Evolutionary conservation across 2,329 filamentous ascomycete genomes (phyloP).

Genomic region (Aspergillus sp.): DNA sequence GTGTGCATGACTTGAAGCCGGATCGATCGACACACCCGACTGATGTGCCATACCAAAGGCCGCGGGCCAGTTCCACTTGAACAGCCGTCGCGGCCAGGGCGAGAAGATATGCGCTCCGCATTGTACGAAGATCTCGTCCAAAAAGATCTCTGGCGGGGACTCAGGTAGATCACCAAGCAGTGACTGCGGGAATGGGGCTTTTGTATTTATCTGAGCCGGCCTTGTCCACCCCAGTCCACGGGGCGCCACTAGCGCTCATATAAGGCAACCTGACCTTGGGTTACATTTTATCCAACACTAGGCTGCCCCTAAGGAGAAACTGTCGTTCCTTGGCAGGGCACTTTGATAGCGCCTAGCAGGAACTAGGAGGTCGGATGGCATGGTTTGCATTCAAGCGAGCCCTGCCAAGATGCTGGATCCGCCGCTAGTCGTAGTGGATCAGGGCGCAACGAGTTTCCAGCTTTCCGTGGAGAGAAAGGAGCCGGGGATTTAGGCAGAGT

Average conservation of each 20-base stretch:
- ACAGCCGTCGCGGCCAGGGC: neutral
- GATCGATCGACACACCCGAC: slow-evolving; percentile 1
- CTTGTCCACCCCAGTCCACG: neutral
- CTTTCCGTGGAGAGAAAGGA: too few species aligned
- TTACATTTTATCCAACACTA: neutral
- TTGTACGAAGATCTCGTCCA: neutral
- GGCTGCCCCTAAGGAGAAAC: neutral
- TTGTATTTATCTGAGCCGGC: neutral
- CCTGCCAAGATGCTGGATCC: neutral
- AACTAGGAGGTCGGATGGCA: neutral
- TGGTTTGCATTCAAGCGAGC: neutral
- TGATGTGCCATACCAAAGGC: slow-evolving; percentile 3
- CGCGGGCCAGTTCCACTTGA: neutral
- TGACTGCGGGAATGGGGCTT: neutral
- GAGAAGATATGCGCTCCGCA: neutral
- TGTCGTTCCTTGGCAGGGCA: neutral
- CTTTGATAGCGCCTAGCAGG: neutral
- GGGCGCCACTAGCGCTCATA: neutral
- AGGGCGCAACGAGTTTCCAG: too few species aligned
- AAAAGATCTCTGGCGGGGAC: neutral
- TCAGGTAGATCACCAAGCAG: neutral
- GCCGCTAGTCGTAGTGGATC: too few species aligned
- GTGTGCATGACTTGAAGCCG: slow-evolving; percentile 1
- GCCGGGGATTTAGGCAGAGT: too few species aligned
- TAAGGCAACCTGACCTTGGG: neutral